phyloP scores from a whole-genome alignment of 2,329 filamentous ascomycete genomes.

The Leptographium radiaticola region DNA sequence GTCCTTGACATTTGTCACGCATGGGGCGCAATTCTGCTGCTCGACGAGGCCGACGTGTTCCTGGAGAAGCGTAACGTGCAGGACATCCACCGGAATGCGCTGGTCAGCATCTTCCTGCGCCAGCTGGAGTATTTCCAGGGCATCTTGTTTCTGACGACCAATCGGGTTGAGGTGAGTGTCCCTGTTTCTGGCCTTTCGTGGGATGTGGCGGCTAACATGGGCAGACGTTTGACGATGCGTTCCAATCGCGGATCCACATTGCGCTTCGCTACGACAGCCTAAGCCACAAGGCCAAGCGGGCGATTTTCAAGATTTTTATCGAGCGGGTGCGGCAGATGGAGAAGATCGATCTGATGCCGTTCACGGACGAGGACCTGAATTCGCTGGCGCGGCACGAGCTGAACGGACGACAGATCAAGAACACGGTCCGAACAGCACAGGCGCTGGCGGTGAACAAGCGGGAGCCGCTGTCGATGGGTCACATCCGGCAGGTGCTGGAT shows the following conservation, averaged over 20 bases:
- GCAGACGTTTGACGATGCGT: conserved; percentile 68
- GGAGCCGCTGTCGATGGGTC: conserved; percentile 58
- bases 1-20: conserved; percentile 33
- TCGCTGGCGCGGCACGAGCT: conserved; percentile 52
- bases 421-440: conserved; percentile 71
- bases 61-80: conserved; percentile 31
- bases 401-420: conserved; percentile 66
- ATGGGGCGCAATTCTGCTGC: conserved; percentile 37
- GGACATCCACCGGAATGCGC: conserved; percentile 33
- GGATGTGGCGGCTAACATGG: neutral
- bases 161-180: conserved; percentile 52
- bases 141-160: conserved; percentile 81
- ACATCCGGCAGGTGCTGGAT: conserved; percentile 72
- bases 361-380: conserved; percentile 55
- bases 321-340: conserved; percentile 56
- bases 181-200: neutral
- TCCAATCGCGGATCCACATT: conserved; percentile 78
- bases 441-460: conserved; percentile 67
- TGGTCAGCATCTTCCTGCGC: conserved; percentile 66
- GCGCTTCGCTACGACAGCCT: conserved; percentile 70
- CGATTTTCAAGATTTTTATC: conserved; percentile 77
- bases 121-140: conserved; percentile 87
- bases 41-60: conserved; percentile 42
- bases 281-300: conserved; percentile 56
- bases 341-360: conserved; percentile 43